These are phyloP conservation scores for Breynia disticha DNA, from an alignment of 441 rosid species.

Conservation along the genomic window DNA sequence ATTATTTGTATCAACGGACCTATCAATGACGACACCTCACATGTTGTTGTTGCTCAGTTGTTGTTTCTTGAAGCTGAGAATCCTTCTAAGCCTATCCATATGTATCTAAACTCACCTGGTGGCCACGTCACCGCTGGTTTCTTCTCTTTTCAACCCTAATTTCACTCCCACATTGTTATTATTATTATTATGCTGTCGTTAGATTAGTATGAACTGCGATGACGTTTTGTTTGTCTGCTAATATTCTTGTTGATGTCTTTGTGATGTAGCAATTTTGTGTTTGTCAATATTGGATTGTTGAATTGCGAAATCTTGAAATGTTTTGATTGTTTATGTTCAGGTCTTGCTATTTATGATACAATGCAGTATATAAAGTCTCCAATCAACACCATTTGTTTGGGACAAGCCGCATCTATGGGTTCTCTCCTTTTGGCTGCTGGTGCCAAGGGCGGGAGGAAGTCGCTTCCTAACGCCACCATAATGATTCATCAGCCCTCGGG, in stretches of 20 bases:
- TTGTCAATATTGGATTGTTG: too few relatives aligned
- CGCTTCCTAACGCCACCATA: conserved; percentile 82
- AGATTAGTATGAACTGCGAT: too few relatives aligned
- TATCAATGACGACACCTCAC: conserved; percentile 76
- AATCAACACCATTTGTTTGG: conserved; percentile 77
- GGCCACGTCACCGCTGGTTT: conserved; percentile 96
- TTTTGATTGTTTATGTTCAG: conserved; percentile 24
- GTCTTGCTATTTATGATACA: conserved; percentile 92
- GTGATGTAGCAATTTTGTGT: too few relatives aligned
- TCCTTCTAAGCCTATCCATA: conserved; percentile 91
- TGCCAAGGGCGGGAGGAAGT: conserved; percentile 74
- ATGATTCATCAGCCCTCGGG: conserved; percentile 99
- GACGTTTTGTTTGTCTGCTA: too few relatives aligned
- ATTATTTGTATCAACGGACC: conserved; percentile 92
- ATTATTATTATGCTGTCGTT: too few relatives aligned
- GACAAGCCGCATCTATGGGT: conserved; percentile 98
- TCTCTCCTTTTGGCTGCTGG: conserved; percentile 94
- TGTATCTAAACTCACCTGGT: conserved; percentile 97
- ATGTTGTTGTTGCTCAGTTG: conserved; percentile 95
- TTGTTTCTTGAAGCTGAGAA: conserved; percentile 94
- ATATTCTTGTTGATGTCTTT: too few relatives aligned
- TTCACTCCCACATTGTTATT: too few relatives aligned
- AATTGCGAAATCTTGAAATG: too few relatives aligned
- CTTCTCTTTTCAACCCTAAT: too few relatives aligned
- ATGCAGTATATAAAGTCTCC: conserved; percentile 97